These are phyloP conservation scores for Brassica balearica DNA, from an alignment of 441 rosid species.

Conservation along the genomic window DNA sequence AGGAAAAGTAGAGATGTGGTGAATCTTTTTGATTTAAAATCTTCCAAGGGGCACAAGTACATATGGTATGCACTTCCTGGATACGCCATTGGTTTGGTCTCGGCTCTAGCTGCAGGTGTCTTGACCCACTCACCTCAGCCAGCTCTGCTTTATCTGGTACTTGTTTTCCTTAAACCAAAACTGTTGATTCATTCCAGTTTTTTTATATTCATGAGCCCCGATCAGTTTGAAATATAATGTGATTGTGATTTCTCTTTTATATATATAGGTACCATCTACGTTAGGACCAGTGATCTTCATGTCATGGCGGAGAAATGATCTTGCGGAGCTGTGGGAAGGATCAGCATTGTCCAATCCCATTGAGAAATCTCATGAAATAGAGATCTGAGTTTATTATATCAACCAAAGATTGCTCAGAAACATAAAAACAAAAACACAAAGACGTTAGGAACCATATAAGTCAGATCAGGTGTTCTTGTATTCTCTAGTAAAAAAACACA, in stretches of 20 bases:
- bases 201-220: background rate
- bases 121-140: constrained; percentile 89
- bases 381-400: constrained; percentile 50
- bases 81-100: constrained; percentile 77
- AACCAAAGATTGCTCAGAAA: too few species aligned
- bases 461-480: constrained; percentile 31
- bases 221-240: background rate
- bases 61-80: constrained; percentile 92
- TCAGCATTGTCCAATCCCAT: constrained; percentile 45
- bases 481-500: constrained; percentile 9
- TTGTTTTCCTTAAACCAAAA: background rate
- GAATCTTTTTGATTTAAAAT: constrained; percentile 63
- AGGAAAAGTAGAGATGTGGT: constrained; percentile 83
- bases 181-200: background rate
- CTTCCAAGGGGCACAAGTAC: constrained; percentile 87
- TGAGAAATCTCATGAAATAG: constrained; percentile 75
- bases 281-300: constrained; percentile 81
- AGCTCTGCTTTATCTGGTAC: constrained; percentile 93
- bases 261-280: constrained; percentile 83
- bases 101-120: constrained; percentile 87
- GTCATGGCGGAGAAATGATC: constrained; percentile 85
- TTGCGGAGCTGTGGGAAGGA: constrained; percentile 95
- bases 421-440: too few species aligned
- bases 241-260: background rate
- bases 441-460: too few species aligned